Percentiles rank a stretch among this genome's conserved stretches.
Conservation (phyloP, 805 yeast species). For the Kluyveromyces aestuarii region DNA sequence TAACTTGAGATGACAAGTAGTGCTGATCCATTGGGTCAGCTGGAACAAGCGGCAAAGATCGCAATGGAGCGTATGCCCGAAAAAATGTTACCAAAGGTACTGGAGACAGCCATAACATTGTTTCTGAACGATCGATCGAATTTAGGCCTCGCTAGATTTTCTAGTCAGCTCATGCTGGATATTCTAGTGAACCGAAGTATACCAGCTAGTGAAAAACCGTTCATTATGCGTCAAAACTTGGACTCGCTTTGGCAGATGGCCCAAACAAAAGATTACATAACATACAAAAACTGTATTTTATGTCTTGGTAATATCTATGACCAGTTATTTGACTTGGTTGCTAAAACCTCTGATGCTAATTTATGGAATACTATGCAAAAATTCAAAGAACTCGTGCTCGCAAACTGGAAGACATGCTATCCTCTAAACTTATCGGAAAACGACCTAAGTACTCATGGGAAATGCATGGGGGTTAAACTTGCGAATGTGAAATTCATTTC, state of each 20-base stretch:
- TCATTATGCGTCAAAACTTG: conserved; percentile 22
- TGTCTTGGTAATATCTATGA: conserved; percentile 39
- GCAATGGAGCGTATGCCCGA: conserved; percentile 25
- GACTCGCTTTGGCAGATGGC: conserved; percentile 19
- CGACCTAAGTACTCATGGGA: conserved; percentile 34
- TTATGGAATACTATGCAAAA: conserved; percentile 49
- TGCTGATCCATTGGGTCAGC: conserved; percentile 17
- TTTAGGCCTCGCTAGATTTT: conserved; percentile 15
- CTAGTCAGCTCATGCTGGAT: conserved; percentile 14
- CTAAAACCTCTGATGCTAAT: conserved; percentile 30
- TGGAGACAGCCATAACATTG: conserved; percentile 24
- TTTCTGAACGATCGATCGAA: conserved; percentile 8
- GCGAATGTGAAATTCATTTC: conserved; percentile 67
- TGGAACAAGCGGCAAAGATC: conserved; percentile 22
- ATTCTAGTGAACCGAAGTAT: conserved; percentile 16
- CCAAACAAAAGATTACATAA: conserved; percentile 21
- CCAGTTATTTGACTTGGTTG: conserved; percentile 36
- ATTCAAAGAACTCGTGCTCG: conserved; percentile 51
- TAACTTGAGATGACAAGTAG: background rate
- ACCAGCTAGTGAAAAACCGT: conserved; percentile 22
- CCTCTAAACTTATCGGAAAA: conserved; percentile 38
- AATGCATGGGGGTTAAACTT: conserved; percentile 52
- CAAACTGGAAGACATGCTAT: conserved; percentile 48
- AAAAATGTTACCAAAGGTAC: conserved; percentile 23
- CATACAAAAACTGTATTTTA: conserved; percentile 32